Base-by-base conservation (phyloP, 192 early-diverging fungal species). In the Podila clonocystis region DNA sequence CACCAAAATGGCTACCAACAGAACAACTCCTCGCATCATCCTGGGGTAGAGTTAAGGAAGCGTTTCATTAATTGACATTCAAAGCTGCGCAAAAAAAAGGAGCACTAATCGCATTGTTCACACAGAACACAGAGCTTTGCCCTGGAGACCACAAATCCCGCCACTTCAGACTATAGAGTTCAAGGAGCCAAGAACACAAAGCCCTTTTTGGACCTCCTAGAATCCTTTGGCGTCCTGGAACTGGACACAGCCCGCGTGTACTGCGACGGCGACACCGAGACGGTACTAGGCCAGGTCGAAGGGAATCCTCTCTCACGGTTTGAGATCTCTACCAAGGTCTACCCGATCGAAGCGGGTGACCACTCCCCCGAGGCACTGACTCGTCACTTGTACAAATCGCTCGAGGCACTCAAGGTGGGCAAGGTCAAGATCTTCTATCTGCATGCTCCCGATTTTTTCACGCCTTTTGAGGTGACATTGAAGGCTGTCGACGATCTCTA, bases 341-440 rank as follows among this genome's bases (percentile, higher is more conserved):
- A 70, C 50, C 87, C 90, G 1, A 82, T 73, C 67, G n/a, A 74
- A 55, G 13, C 70, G 4, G 90, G 90, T 19, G 72, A 71, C 22
- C 88, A 87, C 68, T 50, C 74, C 30, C 85, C 86, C 3, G 83
- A 67, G 50, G 74, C 71, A n/a, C 77, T 86, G 49, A 84, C 72
- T 20, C 58, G 65, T 22, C 30, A 33, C 52, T 70, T 62, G 3
- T 24, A 55, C 20, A 68, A 59, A 12, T 85, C 82, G 2, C 73
- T 91, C 24, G 69, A 28, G 45, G 89, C 88, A 28, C 73, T 91
- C 57, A 73, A 84, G 3, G 52, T 62, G 13, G 50, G 73, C 22
- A 79, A 83, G 45, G 88, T 91, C 24, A 85, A 90, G 45, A 83
- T 91, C 11, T 91, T 91, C 57, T 91, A 91, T 57, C 72, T 91